These are phyloP conservation scores for Backusella parvicylindrica DNA, from an alignment of 192 early-diverging fungal genomes.

Conservation along the genomic window DNA sequence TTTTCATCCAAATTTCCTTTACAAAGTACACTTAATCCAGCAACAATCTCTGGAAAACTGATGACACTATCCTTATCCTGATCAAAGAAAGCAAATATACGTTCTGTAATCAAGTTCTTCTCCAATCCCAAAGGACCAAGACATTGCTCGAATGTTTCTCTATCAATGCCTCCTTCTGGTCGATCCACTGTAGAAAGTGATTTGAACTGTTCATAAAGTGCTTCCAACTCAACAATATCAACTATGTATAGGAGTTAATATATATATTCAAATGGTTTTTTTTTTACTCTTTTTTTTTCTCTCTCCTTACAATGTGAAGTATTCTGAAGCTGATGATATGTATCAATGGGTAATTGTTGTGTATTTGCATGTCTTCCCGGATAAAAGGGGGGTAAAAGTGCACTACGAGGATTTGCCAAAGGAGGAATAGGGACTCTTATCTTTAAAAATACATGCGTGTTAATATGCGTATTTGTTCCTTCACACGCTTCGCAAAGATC, in stretches of 20 bases:
- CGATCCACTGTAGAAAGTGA: slow-evolving; percentile 69
- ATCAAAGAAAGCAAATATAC: slow-evolving; percentile 91
- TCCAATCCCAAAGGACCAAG: slow-evolving; percentile 82
- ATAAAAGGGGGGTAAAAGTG: slow-evolving; percentile 74
- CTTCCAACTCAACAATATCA: slow-evolving; percentile 79
- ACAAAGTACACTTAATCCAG: slow-evolving; percentile 75
- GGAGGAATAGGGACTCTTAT: slow-evolving; percentile 90
- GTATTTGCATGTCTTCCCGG: slow-evolving; percentile 44
- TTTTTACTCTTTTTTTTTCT: neutral
- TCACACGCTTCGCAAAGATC: slow-evolving; percentile 95
- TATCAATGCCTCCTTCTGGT: slow-evolving; percentile 67
- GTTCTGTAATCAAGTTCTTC: slow-evolving; percentile 80
- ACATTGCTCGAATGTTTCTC: slow-evolving; percentile 78
- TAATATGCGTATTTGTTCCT: slow-evolving; percentile 63
- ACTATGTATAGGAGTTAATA: slow-evolving; percentile 58
- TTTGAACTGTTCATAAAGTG: slow-evolving; percentile 85
- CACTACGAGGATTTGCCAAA: slow-evolving; percentile 73
- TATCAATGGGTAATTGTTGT: slow-evolving; percentile 30
- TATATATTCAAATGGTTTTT: neutral
- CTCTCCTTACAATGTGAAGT: slow-evolving; percentile 66
- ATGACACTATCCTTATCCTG: slow-evolving; percentile 75
- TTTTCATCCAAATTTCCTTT: slow-evolving; percentile 90
- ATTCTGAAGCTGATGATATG: slow-evolving; percentile 44
- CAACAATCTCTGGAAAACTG: slow-evolving; percentile 79
- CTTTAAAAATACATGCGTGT: slow-evolving; percentile 87